phyloP scores from a whole-genome alignment of 129 eudicot genomes.

The Erigeron canadensis region DNA sequence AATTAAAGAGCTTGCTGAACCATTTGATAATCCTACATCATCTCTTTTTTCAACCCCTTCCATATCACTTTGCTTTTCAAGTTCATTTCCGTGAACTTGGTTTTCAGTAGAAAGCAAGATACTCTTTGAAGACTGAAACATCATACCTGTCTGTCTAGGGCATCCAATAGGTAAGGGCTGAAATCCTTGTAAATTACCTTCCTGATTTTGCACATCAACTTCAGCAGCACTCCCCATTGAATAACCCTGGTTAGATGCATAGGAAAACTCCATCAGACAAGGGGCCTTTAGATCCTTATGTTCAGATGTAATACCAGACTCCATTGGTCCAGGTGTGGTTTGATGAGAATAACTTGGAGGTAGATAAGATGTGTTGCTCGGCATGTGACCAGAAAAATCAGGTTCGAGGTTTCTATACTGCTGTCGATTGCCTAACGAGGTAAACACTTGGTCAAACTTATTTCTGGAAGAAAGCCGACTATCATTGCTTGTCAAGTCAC shows the following conservation, averaged over 20 bases:
- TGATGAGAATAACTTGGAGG: slow-evolving; percentile 43
- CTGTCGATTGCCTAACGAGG: slow-evolving; percentile 32
- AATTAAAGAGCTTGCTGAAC: slow-evolving; percentile 48
- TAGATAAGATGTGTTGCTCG: slow-evolving; percentile 25
- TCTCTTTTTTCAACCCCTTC: slow-evolving; percentile 32
- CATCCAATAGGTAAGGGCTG: slow-evolving; percentile 15
- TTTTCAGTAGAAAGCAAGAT: slow-evolving; percentile 36
- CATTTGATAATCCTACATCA: slow-evolving; percentile 46
- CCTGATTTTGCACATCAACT: too few relatives aligned
- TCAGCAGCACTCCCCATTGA: slow-evolving; percentile 24
- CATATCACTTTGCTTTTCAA: slow-evolving; percentile 40
- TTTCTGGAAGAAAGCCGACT: slow-evolving; percentile 30
- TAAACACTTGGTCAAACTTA: slow-evolving; percentile 30
- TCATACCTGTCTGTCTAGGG: slow-evolving; percentile 27
- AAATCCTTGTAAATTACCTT: too few relatives aligned
- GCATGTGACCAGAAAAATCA: slow-evolving; percentile 42
- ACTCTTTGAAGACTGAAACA: slow-evolving; percentile 36
- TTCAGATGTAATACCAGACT: slow-evolving; percentile 45
- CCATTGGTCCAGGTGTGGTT: slow-evolving; percentile 26
- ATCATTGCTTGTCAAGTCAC: slow-evolving; percentile 34
- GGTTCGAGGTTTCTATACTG: slow-evolving; percentile 37
- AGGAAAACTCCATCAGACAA: slow-evolving; percentile 51
- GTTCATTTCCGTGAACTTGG: slow-evolving; percentile 32
- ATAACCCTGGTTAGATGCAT: slow-evolving; percentile 47
- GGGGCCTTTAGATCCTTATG: slow-evolving; percentile 33